Evolutionary conservation across 2,329 filamentous ascomycete genomes (phyloP).

Genomic region (Neospermospora avenae): DNA sequence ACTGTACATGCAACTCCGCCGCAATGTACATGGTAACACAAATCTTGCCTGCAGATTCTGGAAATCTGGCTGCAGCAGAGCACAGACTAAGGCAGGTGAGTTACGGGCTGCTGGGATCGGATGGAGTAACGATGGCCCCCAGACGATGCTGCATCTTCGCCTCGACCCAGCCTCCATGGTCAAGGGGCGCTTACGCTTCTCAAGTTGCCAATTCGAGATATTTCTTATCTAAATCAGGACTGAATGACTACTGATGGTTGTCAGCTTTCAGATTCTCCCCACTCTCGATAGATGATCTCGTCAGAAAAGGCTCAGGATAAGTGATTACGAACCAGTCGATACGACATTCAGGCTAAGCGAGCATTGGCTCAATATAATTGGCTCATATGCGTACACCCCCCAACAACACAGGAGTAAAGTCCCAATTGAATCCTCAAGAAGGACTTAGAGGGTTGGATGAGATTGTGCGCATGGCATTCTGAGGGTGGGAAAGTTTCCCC

Average conservation of each 20-base stretch:
- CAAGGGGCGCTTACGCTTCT: background rate
- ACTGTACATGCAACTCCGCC: background rate
- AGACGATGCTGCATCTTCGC: background rate
- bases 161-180: background rate
- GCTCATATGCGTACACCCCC: background rate
- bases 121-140: background rate
- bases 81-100: background rate
- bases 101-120: slow-evolving; percentile 2
- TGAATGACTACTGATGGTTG: background rate
- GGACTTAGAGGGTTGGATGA: background rate
- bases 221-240: background rate
- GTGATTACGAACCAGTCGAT: background rate
- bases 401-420: background rate
- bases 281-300: background rate
- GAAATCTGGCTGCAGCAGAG: background rate
- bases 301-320: background rate
- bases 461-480: background rate
- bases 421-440: background rate
- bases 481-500: background rate
- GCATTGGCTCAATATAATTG: background rate
- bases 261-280: background rate
- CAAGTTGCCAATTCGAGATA: background rate
- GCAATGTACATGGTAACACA: background rate
- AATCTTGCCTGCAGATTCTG: background rate
- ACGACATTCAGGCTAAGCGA: slow-evolving; percentile 3